A percentile compares a stretch with the other conserved stretches of the same genome.
These are phyloP conservation scores for Peronosclerospora sorghi DNA, from an alignment of 352 stramenopile genomes.

Conservation along the genomic window DNA sequence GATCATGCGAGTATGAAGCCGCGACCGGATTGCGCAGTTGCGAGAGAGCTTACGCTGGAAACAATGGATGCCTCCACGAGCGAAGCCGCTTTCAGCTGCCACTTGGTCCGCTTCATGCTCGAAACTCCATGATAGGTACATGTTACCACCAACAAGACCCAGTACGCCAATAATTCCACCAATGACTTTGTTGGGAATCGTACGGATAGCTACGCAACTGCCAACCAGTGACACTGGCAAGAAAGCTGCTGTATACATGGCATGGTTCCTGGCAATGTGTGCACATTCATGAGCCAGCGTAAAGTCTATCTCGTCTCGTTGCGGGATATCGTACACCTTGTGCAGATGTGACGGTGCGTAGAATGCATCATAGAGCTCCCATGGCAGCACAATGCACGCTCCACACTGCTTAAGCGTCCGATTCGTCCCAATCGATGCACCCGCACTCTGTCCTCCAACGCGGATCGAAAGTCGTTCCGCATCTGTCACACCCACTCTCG, in stretches of 20 bases:
- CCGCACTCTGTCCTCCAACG: slow-evolving; percentile 45
- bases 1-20: slow-evolving; percentile 59
- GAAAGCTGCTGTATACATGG: slow-evolving; percentile 46
- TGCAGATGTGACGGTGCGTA: slow-evolving; percentile 38
- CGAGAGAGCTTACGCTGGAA: slow-evolving; percentile 65
- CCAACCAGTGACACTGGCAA: slow-evolving; percentile 51
- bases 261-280: slow-evolving; percentile 76
- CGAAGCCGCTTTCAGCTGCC: slow-evolving; percentile 55
- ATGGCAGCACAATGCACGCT: slow-evolving; percentile 58
- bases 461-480: slow-evolving; percentile 57
- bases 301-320: slow-evolving; percentile 71
- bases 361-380: slow-evolving; percentile 76
- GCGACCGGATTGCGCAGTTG: slow-evolving; percentile 59
- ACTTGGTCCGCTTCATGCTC: slow-evolving; percentile 75
- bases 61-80: slow-evolving; percentile 52
- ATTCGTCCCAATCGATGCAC: slow-evolving; percentile 58
- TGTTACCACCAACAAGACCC: slow-evolving; percentile 39
- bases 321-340: slow-evolving; percentile 43
- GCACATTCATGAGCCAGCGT: slow-evolving; percentile 72
- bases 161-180: slow-evolving; percentile 34
- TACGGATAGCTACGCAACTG: slow-evolving; percentile 40
- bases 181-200: slow-evolving; percentile 68
- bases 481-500: slow-evolving; percentile 50
- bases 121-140: slow-evolving; percentile 64
- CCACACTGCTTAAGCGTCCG: slow-evolving; percentile 38